Conservation (phyloP, 225 moss, liverwort and hornwort species). For the Sphagnum contortum region DNA sequence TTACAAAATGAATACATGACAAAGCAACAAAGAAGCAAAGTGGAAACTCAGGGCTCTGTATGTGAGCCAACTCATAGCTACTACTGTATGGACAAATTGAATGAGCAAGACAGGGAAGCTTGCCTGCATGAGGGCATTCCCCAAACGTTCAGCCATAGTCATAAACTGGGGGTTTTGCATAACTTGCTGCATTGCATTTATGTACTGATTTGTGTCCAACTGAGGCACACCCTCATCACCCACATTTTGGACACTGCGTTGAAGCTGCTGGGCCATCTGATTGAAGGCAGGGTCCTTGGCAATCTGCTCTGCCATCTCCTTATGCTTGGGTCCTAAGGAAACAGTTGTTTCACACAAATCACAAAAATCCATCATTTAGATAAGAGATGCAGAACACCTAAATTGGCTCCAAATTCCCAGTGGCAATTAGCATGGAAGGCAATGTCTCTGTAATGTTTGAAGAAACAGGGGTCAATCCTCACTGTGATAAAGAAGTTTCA, state of each 20-base stretch:
- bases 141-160: slow-evolving; percentile 98
- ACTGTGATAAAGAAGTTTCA: no score
- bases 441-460: neutral
- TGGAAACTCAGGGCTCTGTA: no score
- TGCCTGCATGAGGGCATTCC: slow-evolving; percentile 99
- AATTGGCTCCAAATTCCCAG: neutral
- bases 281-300: slow-evolving; percentile 97
- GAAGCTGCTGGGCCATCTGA: slow-evolving; percentile 96
- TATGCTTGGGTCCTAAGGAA: slow-evolving; percentile 87
- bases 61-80: no score
- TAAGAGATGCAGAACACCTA: neutral
- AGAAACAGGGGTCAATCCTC: no score
- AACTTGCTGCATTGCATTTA: slow-evolving; percentile 96
- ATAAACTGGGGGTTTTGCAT: slow-evolving; percentile 99
- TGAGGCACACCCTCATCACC: slow-evolving; percentile 77
- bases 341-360: neutral
- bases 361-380: neutral
- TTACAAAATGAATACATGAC: no score
- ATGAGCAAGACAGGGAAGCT: neutral
- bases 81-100: no score
- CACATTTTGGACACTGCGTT: slow-evolving; percentile 73
- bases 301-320: slow-evolving; percentile 99
- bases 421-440: neutral
- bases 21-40: no score
- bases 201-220: slow-evolving; percentile 85